phyloP scores from a whole-genome alignment of 306 rosid species.

The Coriaria nepalensis region DNA sequence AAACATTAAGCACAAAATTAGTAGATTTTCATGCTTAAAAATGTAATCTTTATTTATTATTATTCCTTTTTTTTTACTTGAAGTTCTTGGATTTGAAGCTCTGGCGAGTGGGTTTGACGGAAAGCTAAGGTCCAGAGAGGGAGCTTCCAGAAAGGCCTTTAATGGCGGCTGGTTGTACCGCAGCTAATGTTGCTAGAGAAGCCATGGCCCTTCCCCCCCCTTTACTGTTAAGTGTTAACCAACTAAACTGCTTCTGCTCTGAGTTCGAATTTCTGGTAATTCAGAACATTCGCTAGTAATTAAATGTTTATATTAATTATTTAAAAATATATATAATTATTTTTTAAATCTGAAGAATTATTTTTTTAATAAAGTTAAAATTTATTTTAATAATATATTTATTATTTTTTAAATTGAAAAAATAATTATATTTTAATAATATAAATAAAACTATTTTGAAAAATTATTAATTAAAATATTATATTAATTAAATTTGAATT shows the following conservation, averaged over 20 bases:
- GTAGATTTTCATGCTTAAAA: neutral
- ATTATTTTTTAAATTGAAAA: no score
- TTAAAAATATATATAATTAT: no score
- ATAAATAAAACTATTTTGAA: neutral
- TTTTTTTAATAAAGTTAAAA: no score
- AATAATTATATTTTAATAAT: no score
- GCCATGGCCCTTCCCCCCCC: constrained; percentile 33
- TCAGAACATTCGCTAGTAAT: no score
- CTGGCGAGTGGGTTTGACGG: constrained; percentile 51
- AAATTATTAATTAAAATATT: constrained; percentile 18
- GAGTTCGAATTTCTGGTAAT: neutral
- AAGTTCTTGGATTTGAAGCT: constrained; percentile 37
- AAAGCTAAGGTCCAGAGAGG: constrained; percentile 57
- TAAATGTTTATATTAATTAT: no score
- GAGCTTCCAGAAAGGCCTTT: constrained; percentile 78
- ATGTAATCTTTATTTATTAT: no score
- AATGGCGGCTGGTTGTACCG: constrained; percentile 47
- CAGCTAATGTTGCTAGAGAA: constrained; percentile 64
- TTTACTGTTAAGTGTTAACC: neutral
- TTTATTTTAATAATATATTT: no score
- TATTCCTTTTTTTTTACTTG: constrained; percentile 31
- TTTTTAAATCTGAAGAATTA: no score
- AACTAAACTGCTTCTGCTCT: neutral
- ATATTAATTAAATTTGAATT: no score
- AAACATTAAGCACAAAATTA: no score